Conservation (phyloP, 139 green algal species). For the Coelastrella sp. region DNA sequence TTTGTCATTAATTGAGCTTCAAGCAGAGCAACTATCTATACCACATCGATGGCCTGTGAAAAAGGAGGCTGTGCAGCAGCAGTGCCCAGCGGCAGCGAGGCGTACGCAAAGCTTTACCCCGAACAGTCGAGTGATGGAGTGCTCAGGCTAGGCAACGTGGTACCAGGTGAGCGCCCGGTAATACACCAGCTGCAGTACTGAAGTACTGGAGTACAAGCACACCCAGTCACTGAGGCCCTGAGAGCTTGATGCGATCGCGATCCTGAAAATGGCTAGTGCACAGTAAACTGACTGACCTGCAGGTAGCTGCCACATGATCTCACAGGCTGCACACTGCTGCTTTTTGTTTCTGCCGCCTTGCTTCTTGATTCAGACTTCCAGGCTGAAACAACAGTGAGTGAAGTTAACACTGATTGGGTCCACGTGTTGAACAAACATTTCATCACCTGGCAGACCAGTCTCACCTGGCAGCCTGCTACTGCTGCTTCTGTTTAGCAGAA, state of each 20-base stretch:
- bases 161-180: conserved; percentile 22
- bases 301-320: not conserved
- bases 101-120: conserved; percentile 44
- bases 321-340: not conserved
- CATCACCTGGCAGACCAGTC: not conserved
- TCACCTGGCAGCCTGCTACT: not conserved
- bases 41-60: not conserved
- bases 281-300: too few species aligned
- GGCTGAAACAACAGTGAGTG: conserved; percentile 38
- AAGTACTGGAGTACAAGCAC: not conserved
- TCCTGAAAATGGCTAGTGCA: too few species aligned
- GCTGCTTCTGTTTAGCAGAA: too few species aligned
- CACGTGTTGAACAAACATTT: not conserved
- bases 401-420: not conserved
- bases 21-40: not conserved
- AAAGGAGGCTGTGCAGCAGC: conserved; percentile 13
- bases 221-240: not conserved
- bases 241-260: not conserved
- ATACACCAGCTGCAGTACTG: not conserved
- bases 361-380: conserved; percentile 44
- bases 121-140: conserved; percentile 48
- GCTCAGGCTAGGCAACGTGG: conserved; percentile 59
- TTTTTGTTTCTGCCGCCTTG: not conserved
- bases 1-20: too few species aligned
- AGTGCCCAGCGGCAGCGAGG: not conserved